Evolutionary conservation across 1,284 basidiomycete genomes (phyloP).

Genomic region (Xerocomus amazonicus): DNA sequence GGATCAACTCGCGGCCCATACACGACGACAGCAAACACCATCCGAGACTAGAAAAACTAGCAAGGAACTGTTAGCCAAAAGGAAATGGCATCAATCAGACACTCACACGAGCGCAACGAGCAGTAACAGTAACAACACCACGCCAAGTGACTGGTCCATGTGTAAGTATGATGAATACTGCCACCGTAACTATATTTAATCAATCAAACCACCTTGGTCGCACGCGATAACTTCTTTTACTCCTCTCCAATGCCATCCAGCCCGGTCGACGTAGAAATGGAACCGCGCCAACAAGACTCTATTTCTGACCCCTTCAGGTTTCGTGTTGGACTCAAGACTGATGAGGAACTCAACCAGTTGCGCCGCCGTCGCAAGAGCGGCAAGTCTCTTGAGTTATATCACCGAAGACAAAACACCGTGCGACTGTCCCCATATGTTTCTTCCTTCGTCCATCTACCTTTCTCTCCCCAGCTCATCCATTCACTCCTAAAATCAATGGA

Average conservation of each 20-base stretch:
- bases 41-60: constrained; percentile 47
- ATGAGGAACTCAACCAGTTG: constrained; percentile 57
- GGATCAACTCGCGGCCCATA: constrained; percentile 49
- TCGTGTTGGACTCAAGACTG: constrained; percentile 52
- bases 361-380: constrained; percentile 55
- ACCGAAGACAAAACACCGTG: constrained; percentile 81
- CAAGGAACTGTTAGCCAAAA: constrained; percentile 4
- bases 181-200: background rate
- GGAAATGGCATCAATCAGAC: too few relatives aligned
- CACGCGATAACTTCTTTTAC: too few relatives aligned
- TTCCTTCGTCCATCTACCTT: constrained; percentile 6
- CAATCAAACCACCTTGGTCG: background rate
- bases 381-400: constrained; percentile 67
- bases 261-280: constrained; percentile 44
- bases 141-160: constrained; percentile 22
- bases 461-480: constrained; percentile 61
- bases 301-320: constrained; percentile 59
- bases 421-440: constrained; percentile 18
- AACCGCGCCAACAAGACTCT: constrained; percentile 27
- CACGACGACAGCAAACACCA: constrained; percentile 70
- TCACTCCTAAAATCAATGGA: constrained; percentile 87
- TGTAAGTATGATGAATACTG: background rate
- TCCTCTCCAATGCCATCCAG: constrained; percentile 3
- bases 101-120: constrained; percentile 45
- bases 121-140: constrained; percentile 32